Evolutionary conservation across 768 basidiomycete species (phyloP).

Genomic region (Rhizopogon vesiculosus): DNA sequence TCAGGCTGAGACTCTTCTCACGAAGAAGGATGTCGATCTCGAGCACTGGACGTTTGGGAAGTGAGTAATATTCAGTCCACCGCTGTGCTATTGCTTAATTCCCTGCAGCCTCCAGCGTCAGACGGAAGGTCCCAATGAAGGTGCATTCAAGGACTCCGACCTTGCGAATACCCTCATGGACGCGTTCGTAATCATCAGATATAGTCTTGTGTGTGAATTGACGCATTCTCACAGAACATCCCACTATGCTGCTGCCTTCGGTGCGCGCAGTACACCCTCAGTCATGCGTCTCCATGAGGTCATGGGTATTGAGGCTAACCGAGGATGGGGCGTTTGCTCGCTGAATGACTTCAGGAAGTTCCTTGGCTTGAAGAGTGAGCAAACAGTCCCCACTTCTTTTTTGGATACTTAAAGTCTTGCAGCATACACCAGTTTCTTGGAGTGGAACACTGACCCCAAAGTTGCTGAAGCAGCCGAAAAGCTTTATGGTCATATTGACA

Average conservation of each 20-base stretch:
- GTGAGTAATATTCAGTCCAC: slow-evolving; percentile 29
- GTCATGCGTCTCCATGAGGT: slow-evolving; percentile 75
- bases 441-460: slow-evolving; percentile 75
- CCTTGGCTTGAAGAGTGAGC: slow-evolving; percentile 70
- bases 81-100: slow-evolving; percentile 1
- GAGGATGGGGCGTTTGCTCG: slow-evolving; percentile 77
- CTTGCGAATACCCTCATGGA: slow-evolving; percentile 63
- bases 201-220: neutral
- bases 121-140: slow-evolving; percentile 32
- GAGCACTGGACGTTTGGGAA: slow-evolving; percentile 64
- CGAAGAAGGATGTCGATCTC: slow-evolving; percentile 39
- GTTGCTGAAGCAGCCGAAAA: slow-evolving; percentile 71
- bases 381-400: neutral
- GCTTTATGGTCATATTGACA: slow-evolving; percentile 71
- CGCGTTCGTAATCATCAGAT: slow-evolving; percentile 43
- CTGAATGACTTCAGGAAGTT: slow-evolving; percentile 85
- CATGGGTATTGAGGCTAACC: slow-evolving; percentile 78
- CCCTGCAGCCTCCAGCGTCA: slow-evolving; percentile 53
- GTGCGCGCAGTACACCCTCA: slow-evolving; percentile 73
- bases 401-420: neutral
- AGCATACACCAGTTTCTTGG: slow-evolving; percentile 69
- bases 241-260: slow-evolving; percentile 67
- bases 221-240: slow-evolving; percentile 45
- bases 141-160: slow-evolving; percentile 61
- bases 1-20: slow-evolving; percentile 32